phyloP scores from a whole-genome alignment of 1,139 yeast genomes.

The Yamadazyma epiphylla region DNA sequence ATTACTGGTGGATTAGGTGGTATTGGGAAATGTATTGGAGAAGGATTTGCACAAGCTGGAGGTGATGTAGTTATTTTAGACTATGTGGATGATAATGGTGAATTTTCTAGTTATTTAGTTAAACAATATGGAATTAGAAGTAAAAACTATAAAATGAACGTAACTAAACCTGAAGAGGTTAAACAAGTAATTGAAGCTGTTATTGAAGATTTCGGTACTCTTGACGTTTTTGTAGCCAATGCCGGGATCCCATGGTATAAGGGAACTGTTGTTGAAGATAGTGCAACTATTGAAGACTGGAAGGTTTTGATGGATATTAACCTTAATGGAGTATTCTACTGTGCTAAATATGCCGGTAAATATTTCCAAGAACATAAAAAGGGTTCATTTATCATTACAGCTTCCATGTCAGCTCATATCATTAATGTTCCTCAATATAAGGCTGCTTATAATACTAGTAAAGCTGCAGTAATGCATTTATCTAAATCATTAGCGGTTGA shows the following conservation, averaged over 20 bases:
- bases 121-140: constrained; percentile 57
- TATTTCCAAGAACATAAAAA: constrained; percentile 43
- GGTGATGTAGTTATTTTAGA: constrained; percentile 78
- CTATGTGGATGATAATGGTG: constrained; percentile 37
- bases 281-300: constrained; percentile 45
- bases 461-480: constrained; percentile 53
- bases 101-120: constrained; percentile 47
- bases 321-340: constrained; percentile 56
- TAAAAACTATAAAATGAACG: constrained; percentile 64
- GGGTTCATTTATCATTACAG: constrained; percentile 60
- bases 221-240: constrained; percentile 81
- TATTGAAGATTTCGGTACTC: constrained; percentile 60
- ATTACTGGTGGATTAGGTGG: constrained; percentile 84
- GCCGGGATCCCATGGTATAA: constrained; percentile 85
- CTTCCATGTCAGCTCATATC: constrained; percentile 58
- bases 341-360: constrained; percentile 53
- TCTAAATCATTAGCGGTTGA: constrained; percentile 53
- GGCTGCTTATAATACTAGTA: constrained; percentile 54
- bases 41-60: constrained; percentile 84
- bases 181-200: constrained; percentile 51
- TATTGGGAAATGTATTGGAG: constrained; percentile 75
- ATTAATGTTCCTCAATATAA: constrained; percentile 54
- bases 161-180: constrained; percentile 57
- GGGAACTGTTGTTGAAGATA: constrained; percentile 61
- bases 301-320: constrained; percentile 47